These are phyloP conservation scores for Taphrina populina DNA, from an alignment of 1,139 yeast genomes.

Conservation along the genomic window DNA sequence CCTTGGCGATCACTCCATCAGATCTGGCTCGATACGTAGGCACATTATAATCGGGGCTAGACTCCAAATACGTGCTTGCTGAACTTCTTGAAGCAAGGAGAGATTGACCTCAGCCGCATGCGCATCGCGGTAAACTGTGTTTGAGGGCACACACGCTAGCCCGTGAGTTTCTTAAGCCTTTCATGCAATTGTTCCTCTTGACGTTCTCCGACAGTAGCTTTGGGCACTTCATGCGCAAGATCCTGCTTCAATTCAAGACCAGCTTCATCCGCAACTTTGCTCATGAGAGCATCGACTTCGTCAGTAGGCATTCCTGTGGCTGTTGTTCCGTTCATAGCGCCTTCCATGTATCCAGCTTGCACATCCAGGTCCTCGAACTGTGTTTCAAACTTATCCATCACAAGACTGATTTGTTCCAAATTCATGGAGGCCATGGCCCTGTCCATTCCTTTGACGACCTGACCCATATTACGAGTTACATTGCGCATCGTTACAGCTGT, in stretches of 20 bases:
- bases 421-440: constrained; percentile 95
- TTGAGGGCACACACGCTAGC: too few relatives aligned
- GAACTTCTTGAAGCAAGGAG: too few relatives aligned
- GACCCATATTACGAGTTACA: constrained; percentile 91
- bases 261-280: constrained; percentile 95
- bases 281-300: constrained; percentile 88
- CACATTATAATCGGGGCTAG: too few relatives aligned
- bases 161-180: constrained; percentile 19
- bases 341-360: constrained; percentile 86
- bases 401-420: constrained; percentile 82
- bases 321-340: constrained; percentile 52
- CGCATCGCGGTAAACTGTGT: too few relatives aligned
- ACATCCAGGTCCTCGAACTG: constrained; percentile 97
- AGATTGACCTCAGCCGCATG: too few relatives aligned
- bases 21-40: too few relatives aligned
- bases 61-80: too few relatives aligned
- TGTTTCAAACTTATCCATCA: constrained; percentile 94
- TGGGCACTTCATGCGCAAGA: constrained; percentile 44
- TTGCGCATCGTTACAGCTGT: constrained; percentile 97
- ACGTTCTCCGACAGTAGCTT: constrained; percentile 13
- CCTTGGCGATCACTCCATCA: too few relatives aligned
- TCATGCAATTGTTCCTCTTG: constrained; percentile 26
- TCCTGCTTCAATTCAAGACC: constrained; percentile 91
- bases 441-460: constrained; percentile 93
- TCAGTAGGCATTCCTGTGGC: constrained; percentile 92